These are phyloP conservation scores for Dalbergia cultrata DNA, from an alignment of 306 rosid species.

Conservation along the genomic window DNA sequence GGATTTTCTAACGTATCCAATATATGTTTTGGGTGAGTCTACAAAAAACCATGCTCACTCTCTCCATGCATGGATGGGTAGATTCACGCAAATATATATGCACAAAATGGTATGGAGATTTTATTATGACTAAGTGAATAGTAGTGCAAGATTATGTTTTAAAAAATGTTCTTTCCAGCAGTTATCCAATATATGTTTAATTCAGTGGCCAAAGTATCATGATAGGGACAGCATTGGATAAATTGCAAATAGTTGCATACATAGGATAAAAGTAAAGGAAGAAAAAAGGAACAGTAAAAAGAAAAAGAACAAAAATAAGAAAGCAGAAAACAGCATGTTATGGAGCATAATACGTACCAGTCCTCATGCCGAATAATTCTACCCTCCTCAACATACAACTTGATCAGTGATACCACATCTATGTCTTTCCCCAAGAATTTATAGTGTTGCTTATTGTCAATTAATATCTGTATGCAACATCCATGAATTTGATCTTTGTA, in stretches of 20 bases:
- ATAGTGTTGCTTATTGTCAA: slow-evolving; percentile 76
- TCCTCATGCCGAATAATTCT: slow-evolving; percentile 88
- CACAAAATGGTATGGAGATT: neutral
- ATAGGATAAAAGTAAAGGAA: neutral
- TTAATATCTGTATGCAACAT: slow-evolving; percentile 61
- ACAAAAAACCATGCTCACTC: neutral
- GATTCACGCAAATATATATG: slow-evolving; percentile 3
- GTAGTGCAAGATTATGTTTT: neutral
- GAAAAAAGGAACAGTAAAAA: neutral
- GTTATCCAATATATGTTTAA: neutral
- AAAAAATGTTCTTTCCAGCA: neutral
- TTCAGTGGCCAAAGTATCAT: slow-evolving; percentile 31
- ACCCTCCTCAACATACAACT: slow-evolving; percentile 69
- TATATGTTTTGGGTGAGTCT: no score
- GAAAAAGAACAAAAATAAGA: neutral
- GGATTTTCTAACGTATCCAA: no score
- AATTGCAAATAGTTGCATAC: neutral
- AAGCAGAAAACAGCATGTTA: neutral
- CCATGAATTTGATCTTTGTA: slow-evolving; percentile 33
- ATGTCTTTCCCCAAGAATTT: slow-evolving; percentile 77
- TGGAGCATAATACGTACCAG: slow-evolving; percentile 57
- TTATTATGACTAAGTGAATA: slow-evolving; percentile 12
- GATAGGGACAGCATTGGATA: neutral
- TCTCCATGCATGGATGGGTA: slow-evolving; percentile 1
- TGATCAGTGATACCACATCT: slow-evolving; percentile 79